Evolutionary conservation across 306 rosid genomes (phyloP), one percentile per base, ranked within the genome.

Genomic region (Trichosanthes truncata): DNA sequence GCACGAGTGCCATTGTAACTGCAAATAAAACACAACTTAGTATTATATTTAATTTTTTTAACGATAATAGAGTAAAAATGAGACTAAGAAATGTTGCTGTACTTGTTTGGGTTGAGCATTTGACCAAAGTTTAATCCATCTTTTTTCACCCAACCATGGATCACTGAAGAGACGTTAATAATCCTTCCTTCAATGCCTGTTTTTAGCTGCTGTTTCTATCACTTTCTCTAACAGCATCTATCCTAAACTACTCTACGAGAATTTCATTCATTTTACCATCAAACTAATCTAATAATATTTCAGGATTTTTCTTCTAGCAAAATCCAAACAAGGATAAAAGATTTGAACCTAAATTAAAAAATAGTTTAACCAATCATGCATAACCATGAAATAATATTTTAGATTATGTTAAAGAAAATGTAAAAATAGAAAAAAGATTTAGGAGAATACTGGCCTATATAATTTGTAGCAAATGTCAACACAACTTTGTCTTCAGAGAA

Each of bases 391-490:
- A 46, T 46, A 9, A 48, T 48, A 13, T 13, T 48, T 48, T 15
- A 20, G 10, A 15, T 51, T 14, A 8, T 61, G 12, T 66, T 0
- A n/a, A 61, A 23, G 68, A 61, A 61, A 40, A 14, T 40, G 33
- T 29, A 29, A 46, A 46, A 46, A 1, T 7, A n/a, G 18, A 4
- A 17, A n/a, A 8, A 14, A 48, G 33, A 23, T 2, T 20, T n/a
- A n/a, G n/a, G n/a, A 62, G 9, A 69, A 74, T 91, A 95, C n/a
- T n/a, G n/a, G n/a, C 99, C 99, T 76, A 93, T 84, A 84, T 95
- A 95, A 85, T 95, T 95, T 45, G 99, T 95, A 18, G 99, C 97
- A 89, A 91, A 93, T 83, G 99, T 93, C 96, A 93, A 84, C 88
- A 93, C 99, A 74, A 90, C 83, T 89, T 95, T 95, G 77, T 93